Conservation (phyloP, 2,329 filamentous ascomycete genomes). For the Epichloe sp. region DNA sequence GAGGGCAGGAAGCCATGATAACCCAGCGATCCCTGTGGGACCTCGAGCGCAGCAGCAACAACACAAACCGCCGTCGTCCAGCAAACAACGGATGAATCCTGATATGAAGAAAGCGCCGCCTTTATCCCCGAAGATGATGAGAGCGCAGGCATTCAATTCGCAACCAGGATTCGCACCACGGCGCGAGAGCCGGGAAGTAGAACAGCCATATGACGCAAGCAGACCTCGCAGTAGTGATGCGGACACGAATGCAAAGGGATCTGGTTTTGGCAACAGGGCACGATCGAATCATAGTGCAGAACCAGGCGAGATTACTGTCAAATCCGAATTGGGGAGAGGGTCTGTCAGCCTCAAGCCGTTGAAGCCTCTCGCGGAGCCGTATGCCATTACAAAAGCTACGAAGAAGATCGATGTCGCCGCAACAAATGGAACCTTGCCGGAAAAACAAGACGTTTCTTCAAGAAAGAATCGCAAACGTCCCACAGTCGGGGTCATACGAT, state of each 20-base stretch:
- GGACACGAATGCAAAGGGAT: slow-evolving; percentile 28
- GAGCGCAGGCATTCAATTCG: slow-evolving; percentile 34
- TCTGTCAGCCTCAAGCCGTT: background rate
- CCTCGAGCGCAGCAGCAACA: slow-evolving; percentile 34
- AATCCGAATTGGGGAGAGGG: slow-evolving; percentile 22
- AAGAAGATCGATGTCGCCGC: background rate
- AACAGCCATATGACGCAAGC: slow-evolving; percentile 25
- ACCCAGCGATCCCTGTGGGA: slow-evolving; percentile 37
- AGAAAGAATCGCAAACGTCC: slow-evolving; percentile 17
- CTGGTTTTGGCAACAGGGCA: slow-evolving; percentile 21
- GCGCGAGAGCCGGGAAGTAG: slow-evolving; percentile 22
- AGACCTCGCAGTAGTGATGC: slow-evolving; percentile 41
- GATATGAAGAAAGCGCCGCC: slow-evolving; percentile 34
- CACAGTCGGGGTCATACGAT: slow-evolving; percentile 21
- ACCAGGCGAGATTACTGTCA: slow-evolving; percentile 32
- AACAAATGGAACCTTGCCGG: background rate
- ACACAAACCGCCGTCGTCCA: slow-evolving; percentile 36
- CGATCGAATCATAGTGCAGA: slow-evolving; percentile 31
- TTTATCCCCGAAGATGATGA: slow-evolving; percentile 37
- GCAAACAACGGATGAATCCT: slow-evolving; percentile 48
- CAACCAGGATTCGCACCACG: slow-evolving; percentile 26
- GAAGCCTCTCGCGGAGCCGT: background rate
- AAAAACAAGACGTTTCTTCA: background rate
- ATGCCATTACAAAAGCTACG: background rate
- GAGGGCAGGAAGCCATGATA: slow-evolving; percentile 27